Evolutionary conservation across 345 rosid species (phyloP), one percentile per base, ranked within the genome.

Genomic region (Rhizophora mangle): DNA sequence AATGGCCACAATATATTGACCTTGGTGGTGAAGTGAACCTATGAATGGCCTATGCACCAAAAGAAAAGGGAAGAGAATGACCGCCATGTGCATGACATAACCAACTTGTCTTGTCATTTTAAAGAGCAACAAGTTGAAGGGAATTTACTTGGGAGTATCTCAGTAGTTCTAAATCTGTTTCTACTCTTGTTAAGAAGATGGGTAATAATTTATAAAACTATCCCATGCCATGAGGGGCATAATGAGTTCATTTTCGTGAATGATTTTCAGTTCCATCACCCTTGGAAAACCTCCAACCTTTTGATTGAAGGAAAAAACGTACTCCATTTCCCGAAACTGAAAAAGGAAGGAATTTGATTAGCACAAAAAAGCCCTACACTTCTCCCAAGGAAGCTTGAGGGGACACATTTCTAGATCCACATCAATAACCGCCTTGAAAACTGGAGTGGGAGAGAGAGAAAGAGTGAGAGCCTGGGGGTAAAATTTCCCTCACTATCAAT

Each of bases 371-470:
- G 69, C 58, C 80, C 83, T 75, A 73, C 84, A 36, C 74, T 70
- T 37, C 73, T 77, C 82, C 82, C 82, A 72, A 73, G 68, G 61
- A 65, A 68, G 81, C 80, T 78, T 68, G 82, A 72, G 81, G 81
- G 67, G 73, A 47, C 71, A 81, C 87, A 80, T 74, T 76, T 78
- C 81, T 81, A 54, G 69, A 84, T 82, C 74, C 75, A 66, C 82
- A 71, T 71, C 77, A 83, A 80, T 51, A 75, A 72, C 84, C 85
- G 70, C 68, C 81, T 83, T 86, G 82, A 85, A 82, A 86, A 79
- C 52, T 78, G 74, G 87, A 56, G 79, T 68, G 61, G 34, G 4
- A 20, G n/a, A 20, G 32, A 10, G 10, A 34, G 46, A 59, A 29
- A 39, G 30, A 53, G 24, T 49, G 46, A 19, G 6, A 36, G 16